Evolutionary conservation across 2,329 filamentous ascomycete genomes (phyloP), one percentile per base, ranked within the genome.

Genomic region (Epichloe glyceriae): DNA sequence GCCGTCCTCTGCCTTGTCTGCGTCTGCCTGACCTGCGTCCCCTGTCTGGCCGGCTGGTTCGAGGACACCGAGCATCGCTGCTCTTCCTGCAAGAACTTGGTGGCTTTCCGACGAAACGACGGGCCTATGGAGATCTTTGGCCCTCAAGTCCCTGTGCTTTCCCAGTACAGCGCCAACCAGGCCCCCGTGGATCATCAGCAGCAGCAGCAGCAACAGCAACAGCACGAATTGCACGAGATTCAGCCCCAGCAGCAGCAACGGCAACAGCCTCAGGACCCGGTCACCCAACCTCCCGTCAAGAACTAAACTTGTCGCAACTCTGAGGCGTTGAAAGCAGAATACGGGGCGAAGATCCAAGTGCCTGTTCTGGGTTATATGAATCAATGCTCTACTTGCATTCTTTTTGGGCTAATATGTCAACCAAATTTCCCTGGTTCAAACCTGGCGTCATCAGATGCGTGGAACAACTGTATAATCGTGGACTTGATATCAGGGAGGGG

Each of bases 41-140:
- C 64, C 6, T 65, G 63, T 51, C 48, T 62, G 14, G 61, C 60
- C 3, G 54, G 57, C 35, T 66, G 63, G 64, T 66, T 62, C 49
- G 63, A 66, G 53, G 56, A 63, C 33, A 58, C 53, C 6, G 49
- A 62, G 51, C 64, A 60, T 54, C 58, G 50, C 43, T 67, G 64
- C 58, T 54, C 55, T 8, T 37, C 50, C 20, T 67, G 64, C 58
- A 55, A 58, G 40, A 60, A 61, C 46, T 56, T 58, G 52, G 58
- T 67, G 4, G 64, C 64, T 20, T 40, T 50, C 26, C 51, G 57
- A 26, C 47, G 50, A 2, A 52, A 60, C 39, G 56, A 58, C 17
- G 57, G 57, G 0, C 47, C 48, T 2, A 42, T 64, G 2, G 50
- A 60, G 22, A 52, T 63, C 12, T 54, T 56, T 30, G 58, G 51